phyloP scores from a whole-genome alignment of 1,284 basidiomycete genomes.

The Coniferiporia sulphurascens region DNA sequence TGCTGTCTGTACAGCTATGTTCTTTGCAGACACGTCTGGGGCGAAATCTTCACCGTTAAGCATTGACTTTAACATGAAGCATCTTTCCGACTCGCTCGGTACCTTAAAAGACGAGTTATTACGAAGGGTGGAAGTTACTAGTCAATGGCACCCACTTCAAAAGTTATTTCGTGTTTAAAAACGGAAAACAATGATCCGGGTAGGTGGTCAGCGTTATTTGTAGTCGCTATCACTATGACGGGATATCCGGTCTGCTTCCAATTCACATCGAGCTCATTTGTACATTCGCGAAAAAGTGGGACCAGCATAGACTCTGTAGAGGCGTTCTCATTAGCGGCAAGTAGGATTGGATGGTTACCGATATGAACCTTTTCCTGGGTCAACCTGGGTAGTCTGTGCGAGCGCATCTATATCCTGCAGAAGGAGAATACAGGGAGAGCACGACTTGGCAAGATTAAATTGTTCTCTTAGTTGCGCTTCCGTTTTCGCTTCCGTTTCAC shows the following conservation, averaged over 20 bases:
- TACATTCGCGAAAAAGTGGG: constrained; percentile 61
- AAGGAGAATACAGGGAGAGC: constrained; percentile 84
- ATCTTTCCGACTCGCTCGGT: constrained; percentile 73
- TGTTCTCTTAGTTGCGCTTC: constrained; percentile 73
- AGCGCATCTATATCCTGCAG: constrained; percentile 85
- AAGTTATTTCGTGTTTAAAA: constrained; percentile 85
- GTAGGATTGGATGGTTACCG: neutral
- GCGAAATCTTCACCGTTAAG: constrained; percentile 48
- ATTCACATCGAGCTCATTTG: constrained; percentile 47
- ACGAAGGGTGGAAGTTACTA: neutral
- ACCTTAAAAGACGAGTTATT: constrained; percentile 45
- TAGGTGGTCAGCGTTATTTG: constrained; percentile 63
- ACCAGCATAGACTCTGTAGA: constrained; percentile 56
- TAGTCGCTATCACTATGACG: constrained; percentile 73
- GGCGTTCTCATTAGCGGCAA: neutral
- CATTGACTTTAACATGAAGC: constrained; percentile 54
- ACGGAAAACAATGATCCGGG: constrained; percentile 63
- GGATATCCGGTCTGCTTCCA: constrained; percentile 63
- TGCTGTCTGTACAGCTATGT: constrained; percentile 86
- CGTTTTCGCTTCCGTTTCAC: constrained; percentile 77
- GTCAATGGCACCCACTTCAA: constrained; percentile 50
- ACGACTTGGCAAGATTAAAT: constrained; percentile 76
- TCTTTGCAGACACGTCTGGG: constrained; percentile 73
- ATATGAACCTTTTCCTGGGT: constrained; percentile 60
- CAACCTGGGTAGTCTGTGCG: constrained; percentile 63